Evolutionary conservation across 768 basidiomycete species (phyloP), one percentile per base, ranked within the genome.

Genomic region (Rhodotorula babjevae): DNA sequence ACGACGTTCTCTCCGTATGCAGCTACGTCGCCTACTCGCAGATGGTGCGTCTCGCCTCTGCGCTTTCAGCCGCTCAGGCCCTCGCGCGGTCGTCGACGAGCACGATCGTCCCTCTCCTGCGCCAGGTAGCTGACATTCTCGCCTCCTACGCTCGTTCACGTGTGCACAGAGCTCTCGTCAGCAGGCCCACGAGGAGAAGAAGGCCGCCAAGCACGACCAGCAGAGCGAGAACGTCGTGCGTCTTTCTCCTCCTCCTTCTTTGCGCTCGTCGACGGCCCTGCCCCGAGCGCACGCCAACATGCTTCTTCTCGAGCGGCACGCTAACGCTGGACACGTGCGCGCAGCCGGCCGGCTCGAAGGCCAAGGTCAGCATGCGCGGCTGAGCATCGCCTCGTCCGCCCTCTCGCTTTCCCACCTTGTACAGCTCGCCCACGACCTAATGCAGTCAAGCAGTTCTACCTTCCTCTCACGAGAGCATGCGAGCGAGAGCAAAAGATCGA

Each of bases 11-110:
- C 21, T 25, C n/a, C 27, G 31, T 2, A 25, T 16, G 23, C 64
- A 65, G 64, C 14, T 65, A 65, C 64, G 47, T 65, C 56, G n/a
- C 9, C 31, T 65, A 57, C 44, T n/a, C 60, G 42, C 60, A 61
- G 19, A 61, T 61, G 7, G 60, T 61, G 60, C 25, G 60, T 42
- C n/a, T 8, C 53, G 8, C 1, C 50, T 29, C 53, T 29, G n/a
- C 3, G 11, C 25, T 25, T n/a, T 52, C 9, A 10, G 2, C 4
- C 52, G 25, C 52, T 27, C 19, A 31, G 5, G 27, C 42, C 9
- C 42, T 42, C n/a, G n/a, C n/a, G n/a, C 42, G 42, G 42, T 9
- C 18, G 14, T 46, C 44, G 44, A 46, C 14, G 6, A 2, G 6
- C 8, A 2, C 56, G 31, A 31, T 4, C 29, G 36, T 36, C 36